Conservation (phyloP, 768 basidiomycete genomes). For the Kwoniella mangroviensis region DNA sequence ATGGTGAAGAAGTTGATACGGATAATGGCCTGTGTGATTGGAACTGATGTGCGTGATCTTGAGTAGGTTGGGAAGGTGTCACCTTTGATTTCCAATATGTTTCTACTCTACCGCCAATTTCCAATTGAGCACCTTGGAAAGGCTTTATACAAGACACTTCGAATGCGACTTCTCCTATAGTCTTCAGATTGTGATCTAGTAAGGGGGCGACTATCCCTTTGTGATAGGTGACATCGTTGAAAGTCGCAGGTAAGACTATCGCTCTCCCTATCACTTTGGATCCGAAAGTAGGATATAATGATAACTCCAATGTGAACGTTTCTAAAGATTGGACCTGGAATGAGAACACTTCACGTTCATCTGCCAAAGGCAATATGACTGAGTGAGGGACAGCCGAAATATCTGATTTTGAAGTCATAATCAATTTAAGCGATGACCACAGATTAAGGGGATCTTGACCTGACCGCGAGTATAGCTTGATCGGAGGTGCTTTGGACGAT, state of each 20-base stretch:
- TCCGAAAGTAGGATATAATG: constrained; percentile 95
- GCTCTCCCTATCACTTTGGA: constrained; percentile 95
- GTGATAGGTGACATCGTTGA: constrained; percentile 62
- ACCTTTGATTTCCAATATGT: constrained; percentile 93
- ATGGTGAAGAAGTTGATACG: constrained; percentile 54
- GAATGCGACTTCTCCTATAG: constrained; percentile 93
- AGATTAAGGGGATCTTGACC: constrained; percentile 57
- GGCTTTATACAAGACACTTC: constrained; percentile 83
- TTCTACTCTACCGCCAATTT: constrained; percentile 92
- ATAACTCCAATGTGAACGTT: constrained; percentile 82
- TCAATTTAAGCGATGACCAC: constrained; percentile 82
- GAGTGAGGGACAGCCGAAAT: constrained; percentile 86
- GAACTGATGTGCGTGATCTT: constrained; percentile 59
- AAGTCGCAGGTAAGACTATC: constrained; percentile 76
- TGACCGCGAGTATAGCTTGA: constrained; percentile 63
- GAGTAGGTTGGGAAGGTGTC: constrained; percentile 61
- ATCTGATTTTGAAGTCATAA: constrained; percentile 86
- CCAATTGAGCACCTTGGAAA: constrained; percentile 88
- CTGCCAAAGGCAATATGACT: constrained; percentile 79
- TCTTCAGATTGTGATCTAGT: constrained; percentile 86
- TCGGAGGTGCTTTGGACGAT: constrained; percentile 53
- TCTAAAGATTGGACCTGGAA: constrained; percentile 83
- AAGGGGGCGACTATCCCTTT: constrained; percentile 66
- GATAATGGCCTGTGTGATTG: constrained; percentile 57
- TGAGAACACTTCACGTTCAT: constrained; percentile 71